Conservation (phyloP, 306 rosid genomes). For the Cucumis cinereus region DNA sequence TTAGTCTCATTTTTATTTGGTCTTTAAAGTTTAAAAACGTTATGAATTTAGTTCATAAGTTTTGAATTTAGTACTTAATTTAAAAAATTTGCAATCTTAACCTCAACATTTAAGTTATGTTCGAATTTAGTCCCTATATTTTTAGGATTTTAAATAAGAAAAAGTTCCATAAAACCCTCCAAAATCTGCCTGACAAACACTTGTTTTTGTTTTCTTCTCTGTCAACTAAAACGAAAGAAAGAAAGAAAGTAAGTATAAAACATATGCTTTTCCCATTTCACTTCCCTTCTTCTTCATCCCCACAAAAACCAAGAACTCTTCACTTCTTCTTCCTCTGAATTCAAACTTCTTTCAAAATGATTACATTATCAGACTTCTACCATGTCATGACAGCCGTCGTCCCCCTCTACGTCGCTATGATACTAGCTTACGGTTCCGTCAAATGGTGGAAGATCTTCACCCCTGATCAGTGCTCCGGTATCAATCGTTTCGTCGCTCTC, state of each 20-base stretch:
- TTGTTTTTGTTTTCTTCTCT: background rate
- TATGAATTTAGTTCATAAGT: too few relatives aligned
- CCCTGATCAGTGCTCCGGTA: slow-evolving; percentile 82
- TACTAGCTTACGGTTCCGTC: slow-evolving; percentile 74
- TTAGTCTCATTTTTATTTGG: too few relatives aligned
- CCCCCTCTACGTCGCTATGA: slow-evolving; percentile 83
- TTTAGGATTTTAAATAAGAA: too few relatives aligned
- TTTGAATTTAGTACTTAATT: too few relatives aligned
- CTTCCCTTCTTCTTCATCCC: background rate
- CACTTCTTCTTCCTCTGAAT: slow-evolving; percentile 12
- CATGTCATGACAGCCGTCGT: slow-evolving; percentile 91
- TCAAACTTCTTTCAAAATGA: slow-evolving; percentile 27
- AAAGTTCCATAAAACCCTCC: background rate
- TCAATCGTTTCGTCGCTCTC: slow-evolving; percentile 75
- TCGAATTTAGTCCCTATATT: too few relatives aligned
- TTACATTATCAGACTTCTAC: slow-evolving; percentile 53
- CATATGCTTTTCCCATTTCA: slow-evolving; percentile 49
- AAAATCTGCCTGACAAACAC: background rate
- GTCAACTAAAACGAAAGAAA: background rate
- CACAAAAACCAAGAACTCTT: slow-evolving; percentile 7
- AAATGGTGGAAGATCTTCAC: slow-evolving; percentile 92
- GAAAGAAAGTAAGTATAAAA: slow-evolving; percentile 13
- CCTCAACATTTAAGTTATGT: too few relatives aligned
- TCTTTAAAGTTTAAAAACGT: too few relatives aligned
- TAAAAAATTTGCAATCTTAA: too few relatives aligned